Percentiles rank a stretch among this genome's conserved stretches.
phyloP scores from a whole-genome alignment of 768 basidiomycete genomes.

The Daedaleopsis sinensis region DNA sequence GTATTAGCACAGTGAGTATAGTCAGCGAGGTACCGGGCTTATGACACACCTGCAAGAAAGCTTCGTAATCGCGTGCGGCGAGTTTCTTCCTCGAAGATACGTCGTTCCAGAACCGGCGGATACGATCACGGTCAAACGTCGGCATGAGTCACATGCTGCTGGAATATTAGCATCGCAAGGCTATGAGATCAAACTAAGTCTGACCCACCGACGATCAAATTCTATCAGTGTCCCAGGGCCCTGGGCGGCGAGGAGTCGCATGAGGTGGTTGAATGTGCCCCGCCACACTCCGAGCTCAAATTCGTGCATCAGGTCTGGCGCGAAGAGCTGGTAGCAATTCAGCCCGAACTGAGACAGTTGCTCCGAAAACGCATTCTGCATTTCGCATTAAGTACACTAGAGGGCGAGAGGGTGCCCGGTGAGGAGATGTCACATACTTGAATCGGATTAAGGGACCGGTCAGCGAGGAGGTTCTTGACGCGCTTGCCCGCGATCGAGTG shows the following conservation, averaged over 20 bases:
- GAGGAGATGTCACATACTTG: constrained; percentile 5
- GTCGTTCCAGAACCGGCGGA: constrained; percentile 27
- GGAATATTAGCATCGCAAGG: too few species aligned
- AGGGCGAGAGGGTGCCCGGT: not conserved
- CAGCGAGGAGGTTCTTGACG: constrained; percentile 15
- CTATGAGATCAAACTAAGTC: not conserved
- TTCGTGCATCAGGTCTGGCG: constrained; percentile 38
- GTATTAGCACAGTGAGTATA: not conserved
- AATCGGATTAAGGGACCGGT: constrained; percentile 19
- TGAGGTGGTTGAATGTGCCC: constrained; percentile 28
- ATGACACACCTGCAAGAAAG: constrained; percentile 30
- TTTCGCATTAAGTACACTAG: not conserved
- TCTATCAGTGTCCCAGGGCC: not conserved
- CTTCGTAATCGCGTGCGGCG: constrained; percentile 34
- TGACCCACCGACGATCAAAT: constrained; percentile 18
- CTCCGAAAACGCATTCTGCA: constrained; percentile 37
- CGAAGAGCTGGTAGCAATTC: constrained; percentile 30
- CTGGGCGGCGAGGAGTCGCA: constrained; percentile 21
- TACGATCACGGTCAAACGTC: constrained; percentile 28
- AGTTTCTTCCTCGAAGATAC: constrained; percentile 29
- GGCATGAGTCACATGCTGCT: constrained; percentile 17
- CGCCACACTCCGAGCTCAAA: constrained; percentile 40
- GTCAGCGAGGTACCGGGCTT: not conserved
- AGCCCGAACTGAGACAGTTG: constrained; percentile 23
- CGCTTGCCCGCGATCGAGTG: constrained; percentile 7